Evolutionary conservation across 352 stramenopile species (phyloP).

Genomic region (Globisporangium rhizosaccharum): DNA sequence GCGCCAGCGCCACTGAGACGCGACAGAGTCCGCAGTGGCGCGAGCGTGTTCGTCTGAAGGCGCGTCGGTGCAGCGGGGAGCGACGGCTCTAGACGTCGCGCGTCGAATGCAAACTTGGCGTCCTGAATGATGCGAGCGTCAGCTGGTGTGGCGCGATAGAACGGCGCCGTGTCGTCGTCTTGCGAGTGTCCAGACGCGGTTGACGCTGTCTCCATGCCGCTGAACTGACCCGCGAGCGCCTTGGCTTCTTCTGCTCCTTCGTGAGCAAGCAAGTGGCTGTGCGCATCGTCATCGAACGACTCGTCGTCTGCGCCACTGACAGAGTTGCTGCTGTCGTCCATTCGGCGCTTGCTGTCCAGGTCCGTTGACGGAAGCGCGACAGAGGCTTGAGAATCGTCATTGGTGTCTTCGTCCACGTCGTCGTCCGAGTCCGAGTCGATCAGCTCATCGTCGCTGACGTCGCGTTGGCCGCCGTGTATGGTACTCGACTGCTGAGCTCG

Average conservation of each 20-base stretch:
- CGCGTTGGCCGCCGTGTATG: background rate
- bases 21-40: background rate
- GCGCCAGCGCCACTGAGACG: background rate
- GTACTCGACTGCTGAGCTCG: background rate
- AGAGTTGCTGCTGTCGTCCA: background rate
- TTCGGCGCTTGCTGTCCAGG: background rate
- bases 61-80: constrained; percentile 5
- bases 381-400: background rate
- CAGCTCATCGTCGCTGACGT: constrained; percentile 10
- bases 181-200: background rate
- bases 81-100: background rate
- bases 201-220: too few species aligned
- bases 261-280: background rate
- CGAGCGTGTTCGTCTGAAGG: constrained; percentile 3
- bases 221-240: background rate
- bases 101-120: constrained; percentile 3
- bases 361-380: too few species aligned
- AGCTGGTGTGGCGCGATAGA: too few species aligned
- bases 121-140: too few species aligned
- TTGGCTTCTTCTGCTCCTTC: background rate
- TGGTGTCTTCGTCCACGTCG: constrained; percentile 6
- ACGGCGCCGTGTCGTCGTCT: too few species aligned
- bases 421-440: constrained; percentile 18
- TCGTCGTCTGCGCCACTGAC: background rate
- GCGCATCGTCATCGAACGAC: constrained; percentile 6